Evolutionary conservation across 1,284 basidiomycete genomes (phyloP).

Genomic region (Paramarasmius palmivorus): DNA sequence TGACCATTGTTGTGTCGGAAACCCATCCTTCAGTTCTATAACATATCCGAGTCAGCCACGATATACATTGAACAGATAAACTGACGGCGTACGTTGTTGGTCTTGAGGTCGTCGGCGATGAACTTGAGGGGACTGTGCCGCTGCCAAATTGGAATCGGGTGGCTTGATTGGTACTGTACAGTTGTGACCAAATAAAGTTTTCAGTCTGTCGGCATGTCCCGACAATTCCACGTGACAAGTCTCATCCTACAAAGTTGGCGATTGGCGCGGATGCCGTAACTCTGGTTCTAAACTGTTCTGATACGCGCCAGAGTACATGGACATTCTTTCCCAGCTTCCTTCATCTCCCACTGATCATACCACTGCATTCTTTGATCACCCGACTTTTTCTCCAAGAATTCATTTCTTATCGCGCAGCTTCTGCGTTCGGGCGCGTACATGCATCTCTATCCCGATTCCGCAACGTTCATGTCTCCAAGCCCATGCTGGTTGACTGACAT

Average conservation of each 20-base stretch:
- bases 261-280: background rate
- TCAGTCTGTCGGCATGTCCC: slow-evolving; percentile 1
- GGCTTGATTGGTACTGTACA: background rate
- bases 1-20: slow-evolving; percentile 81
- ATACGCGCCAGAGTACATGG: no score
- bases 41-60: background rate
- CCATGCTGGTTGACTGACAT: no score
- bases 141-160: background rate
- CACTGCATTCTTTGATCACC: no score
- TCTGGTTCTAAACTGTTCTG: no score
- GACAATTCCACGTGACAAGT: background rate
- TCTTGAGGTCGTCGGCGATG: slow-evolving; percentile 42
- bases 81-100: slow-evolving; percentile 21
- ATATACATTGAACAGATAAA: slow-evolving; percentile 16
- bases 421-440: no score
- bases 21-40: slow-evolving; percentile 60
- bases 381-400: no score
- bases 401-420: no score
- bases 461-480: no score
- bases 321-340: no score
- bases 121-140: slow-evolving; percentile 31
- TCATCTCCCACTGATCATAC: no score
- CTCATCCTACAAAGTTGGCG: background rate
- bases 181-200: background rate
- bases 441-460: no score